These are phyloP conservation scores for Malassezia vespertilionis DNA, from an alignment of 1,284 basidiomycete species.

Conservation along the genomic window DNA sequence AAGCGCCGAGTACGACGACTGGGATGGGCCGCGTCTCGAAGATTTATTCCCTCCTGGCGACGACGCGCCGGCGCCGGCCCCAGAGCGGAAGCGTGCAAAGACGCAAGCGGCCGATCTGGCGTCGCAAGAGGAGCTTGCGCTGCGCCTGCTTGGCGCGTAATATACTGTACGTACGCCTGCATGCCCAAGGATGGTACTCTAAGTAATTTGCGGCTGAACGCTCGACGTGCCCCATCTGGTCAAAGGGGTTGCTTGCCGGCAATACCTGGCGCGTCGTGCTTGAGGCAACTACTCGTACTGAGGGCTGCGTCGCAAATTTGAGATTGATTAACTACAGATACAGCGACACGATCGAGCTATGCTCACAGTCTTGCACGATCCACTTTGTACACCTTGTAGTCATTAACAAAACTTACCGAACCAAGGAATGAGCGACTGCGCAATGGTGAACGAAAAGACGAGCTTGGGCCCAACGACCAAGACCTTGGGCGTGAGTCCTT, in stretches of 20 bases:
- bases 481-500: slow-evolving; percentile 70
- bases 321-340: neutral
- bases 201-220: slow-evolving; percentile 42
- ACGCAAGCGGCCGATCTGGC: slow-evolving; percentile 1
- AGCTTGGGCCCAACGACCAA: slow-evolving; percentile 94
- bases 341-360: neutral
- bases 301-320: neutral
- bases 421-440: slow-evolving; percentile 86
- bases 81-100: slow-evolving; percentile 1
- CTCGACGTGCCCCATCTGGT: slow-evolving; percentile 20
- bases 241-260: slow-evolving; percentile 37
- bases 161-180: slow-evolving; percentile 7
- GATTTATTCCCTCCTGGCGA: slow-evolving; percentile 51
- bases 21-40: slow-evolving; percentile 24
- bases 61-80: slow-evolving; percentile 15
- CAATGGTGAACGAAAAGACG: slow-evolving; percentile 93
- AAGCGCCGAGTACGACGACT: slow-evolving; percentile 16
- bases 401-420: slow-evolving; percentile 57
- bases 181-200: slow-evolving; percentile 31
- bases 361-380: too few species aligned
- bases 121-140: slow-evolving; percentile 18
- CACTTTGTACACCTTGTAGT: too few species aligned
- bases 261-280: slow-evolving; percentile 26
- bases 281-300: slow-evolving; percentile 22
- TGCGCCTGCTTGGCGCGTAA: slow-evolving; percentile 23